Percentiles rank a stretch among this genome's conserved stretches.
phyloP scores from a whole-genome alignment of 805 yeast genomes.

The Candida coleopterorum region DNA sequence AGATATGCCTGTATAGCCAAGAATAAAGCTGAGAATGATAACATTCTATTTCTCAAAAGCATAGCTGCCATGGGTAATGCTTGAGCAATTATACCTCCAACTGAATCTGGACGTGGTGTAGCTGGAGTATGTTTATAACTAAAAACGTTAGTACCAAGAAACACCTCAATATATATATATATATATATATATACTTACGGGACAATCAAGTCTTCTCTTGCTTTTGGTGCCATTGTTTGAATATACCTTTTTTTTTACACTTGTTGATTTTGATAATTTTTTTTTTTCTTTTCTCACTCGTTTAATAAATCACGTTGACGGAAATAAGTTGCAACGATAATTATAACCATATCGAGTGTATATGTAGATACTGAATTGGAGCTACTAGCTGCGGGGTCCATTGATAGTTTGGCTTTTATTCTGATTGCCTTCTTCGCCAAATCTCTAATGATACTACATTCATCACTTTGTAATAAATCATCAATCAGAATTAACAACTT shows the following conservation, averaged over 20 bases:
- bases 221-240: slow-evolving; percentile 19
- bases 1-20: slow-evolving; percentile 46
- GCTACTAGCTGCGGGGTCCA: no score
- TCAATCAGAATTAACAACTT: slow-evolving; percentile 31
- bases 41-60: slow-evolving; percentile 55
- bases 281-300: background rate
- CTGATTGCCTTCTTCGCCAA: slow-evolving; percentile 36
- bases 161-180: background rate
- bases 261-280: slow-evolving; percentile 3
- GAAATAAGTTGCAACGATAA: slow-evolving; percentile 28
- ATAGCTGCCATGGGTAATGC: slow-evolving; percentile 67
- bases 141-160: background rate
- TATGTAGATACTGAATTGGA: slow-evolving; percentile 14
- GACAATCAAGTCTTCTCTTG: slow-evolving; percentile 30
- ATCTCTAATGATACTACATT: slow-evolving; percentile 29
- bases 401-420: slow-evolving; percentile 11
- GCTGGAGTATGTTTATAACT: slow-evolving; percentile 48
- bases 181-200: slow-evolving; percentile 21
- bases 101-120: slow-evolving; percentile 41
- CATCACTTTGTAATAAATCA: slow-evolving; percentile 27
- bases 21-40: slow-evolving; percentile 54
- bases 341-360: slow-evolving; percentile 28
- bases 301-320: slow-evolving; percentile 31
- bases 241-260: no score
- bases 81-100: slow-evolving; percentile 43